Percentiles rank a stretch among this genome's conserved stretches.
These are phyloP conservation scores for Ceratocystis ficicola DNA, from an alignment of 2,329 filamentous ascomycete genomes.

Conservation along the genomic window DNA sequence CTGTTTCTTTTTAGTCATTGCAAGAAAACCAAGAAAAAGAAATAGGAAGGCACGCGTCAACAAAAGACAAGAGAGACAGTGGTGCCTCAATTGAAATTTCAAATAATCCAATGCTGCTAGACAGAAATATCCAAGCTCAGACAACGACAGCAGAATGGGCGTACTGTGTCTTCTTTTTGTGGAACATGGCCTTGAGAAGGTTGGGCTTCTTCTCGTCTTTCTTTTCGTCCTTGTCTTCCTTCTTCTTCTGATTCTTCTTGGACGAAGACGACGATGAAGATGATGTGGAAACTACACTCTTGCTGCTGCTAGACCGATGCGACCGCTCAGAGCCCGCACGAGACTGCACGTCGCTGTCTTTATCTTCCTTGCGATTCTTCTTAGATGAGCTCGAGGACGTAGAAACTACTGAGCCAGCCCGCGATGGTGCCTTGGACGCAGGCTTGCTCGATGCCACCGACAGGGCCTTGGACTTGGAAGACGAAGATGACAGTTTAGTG, in stretches of 20 bases:
- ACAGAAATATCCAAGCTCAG: not conserved
- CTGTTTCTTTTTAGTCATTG: not conserved
- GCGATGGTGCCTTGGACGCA: conserved; percentile 11
- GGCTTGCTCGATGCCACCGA: not conserved
- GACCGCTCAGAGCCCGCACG: not conserved
- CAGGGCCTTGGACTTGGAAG: conserved; percentile 4
- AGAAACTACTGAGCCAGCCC: conserved; percentile 18
- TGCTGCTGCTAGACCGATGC: conserved; percentile 23
- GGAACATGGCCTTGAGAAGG: conserved; percentile 48
- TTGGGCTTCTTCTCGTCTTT: conserved; percentile 34
- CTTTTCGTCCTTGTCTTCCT: conserved; percentile 31
- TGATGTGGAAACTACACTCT: conserved; percentile 18
- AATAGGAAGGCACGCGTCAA: not conserved
- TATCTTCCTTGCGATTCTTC: conserved; percentile 28
- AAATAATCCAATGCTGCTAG: not conserved
- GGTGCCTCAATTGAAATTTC: not conserved
- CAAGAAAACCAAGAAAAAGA: not conserved
- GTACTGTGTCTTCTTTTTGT: conserved; percentile 37
- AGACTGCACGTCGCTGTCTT: conserved; percentile 28
- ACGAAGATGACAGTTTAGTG: conserved; percentile 8
- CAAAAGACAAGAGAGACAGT: not conserved
- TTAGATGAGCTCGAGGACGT: conserved; percentile 27
- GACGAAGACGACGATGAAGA: conserved; percentile 1
- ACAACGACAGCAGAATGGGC: conserved; percentile 13
- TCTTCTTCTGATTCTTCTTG: conserved; percentile 20